phyloP scores from a whole-genome alignment of 176 grass and related monocot genomes.

The Puya raimondii region DNA sequence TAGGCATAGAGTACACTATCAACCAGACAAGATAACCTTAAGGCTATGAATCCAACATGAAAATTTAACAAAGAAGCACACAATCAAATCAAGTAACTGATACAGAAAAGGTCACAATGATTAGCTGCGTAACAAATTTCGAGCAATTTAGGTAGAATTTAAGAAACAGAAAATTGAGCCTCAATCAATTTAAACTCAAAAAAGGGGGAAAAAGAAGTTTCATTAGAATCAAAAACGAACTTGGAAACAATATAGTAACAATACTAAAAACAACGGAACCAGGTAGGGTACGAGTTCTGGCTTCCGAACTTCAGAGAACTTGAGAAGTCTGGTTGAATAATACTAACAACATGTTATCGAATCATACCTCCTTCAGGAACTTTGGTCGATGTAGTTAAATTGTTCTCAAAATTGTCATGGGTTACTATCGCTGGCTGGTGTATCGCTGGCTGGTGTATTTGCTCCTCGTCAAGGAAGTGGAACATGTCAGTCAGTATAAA shows the following conservation, averaged over 20 bases:
- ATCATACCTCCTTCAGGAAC: constrained; percentile 39
- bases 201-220: too few relatives aligned
- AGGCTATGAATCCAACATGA: too few relatives aligned
- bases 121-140: not conserved
- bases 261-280: not conserved
- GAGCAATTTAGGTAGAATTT: too few relatives aligned
- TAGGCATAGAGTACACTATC: too few relatives aligned
- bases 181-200: too few relatives aligned
- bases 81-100: not conserved
- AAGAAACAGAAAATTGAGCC: too few relatives aligned
- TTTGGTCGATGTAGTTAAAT: constrained; percentile 30
- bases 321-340: not conserved
- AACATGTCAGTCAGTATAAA: constrained; percentile 97
- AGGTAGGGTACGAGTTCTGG: too few relatives aligned
- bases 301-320: too few relatives aligned
- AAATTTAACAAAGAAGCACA: not conserved
- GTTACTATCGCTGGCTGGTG: constrained; percentile 30
- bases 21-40: too few relatives aligned
- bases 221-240: too few relatives aligned
- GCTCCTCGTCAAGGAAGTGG: constrained; percentile 85
- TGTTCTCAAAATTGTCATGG: constrained; percentile 47
- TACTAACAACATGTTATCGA: not conserved
- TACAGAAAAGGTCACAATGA: not conserved
- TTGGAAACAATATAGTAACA: too few relatives aligned
- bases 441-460: constrained; percentile 42